These are phyloP conservation scores for Scheffersomyces ergatensis DNA, from an alignment of 805 yeast genomes.

Conservation along the genomic window DNA sequence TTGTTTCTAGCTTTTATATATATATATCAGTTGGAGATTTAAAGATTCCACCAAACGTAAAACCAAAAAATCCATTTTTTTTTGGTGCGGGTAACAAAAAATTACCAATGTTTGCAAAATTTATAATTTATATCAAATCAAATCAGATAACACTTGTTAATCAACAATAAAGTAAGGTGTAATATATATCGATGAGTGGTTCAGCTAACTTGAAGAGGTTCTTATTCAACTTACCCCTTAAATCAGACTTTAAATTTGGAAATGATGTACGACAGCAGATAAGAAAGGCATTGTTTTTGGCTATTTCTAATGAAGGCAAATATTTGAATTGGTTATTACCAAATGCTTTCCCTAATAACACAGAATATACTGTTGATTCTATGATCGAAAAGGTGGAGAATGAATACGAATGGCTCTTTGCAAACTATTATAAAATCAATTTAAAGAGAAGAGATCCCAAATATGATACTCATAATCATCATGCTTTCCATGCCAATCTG, in stretches of 20 bases:
- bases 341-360: conserved; percentile 11
- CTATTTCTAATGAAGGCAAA: conserved; percentile 31
- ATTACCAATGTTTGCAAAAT: background rate
- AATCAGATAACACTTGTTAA: too few species aligned
- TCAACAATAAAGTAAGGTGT: too few species aligned
- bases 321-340: conserved; percentile 37
- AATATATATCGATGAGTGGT: too few species aligned
- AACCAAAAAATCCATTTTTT: too few species aligned
- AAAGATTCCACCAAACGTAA: too few species aligned
- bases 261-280: conserved; percentile 22
- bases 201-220: conserved; percentile 20
- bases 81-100: background rate
- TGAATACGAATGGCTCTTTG: conserved; percentile 31
- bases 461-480: conserved; percentile 22
- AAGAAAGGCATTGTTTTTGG: conserved; percentile 26
- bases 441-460: conserved; percentile 13
- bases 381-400: conserved; percentile 16
- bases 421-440: conserved; percentile 22
- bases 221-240: conserved; percentile 31
- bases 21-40: too few species aligned
- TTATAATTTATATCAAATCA: too few species aligned
- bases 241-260: conserved; percentile 23
- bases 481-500: conserved; percentile 54
- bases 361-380: background rate
- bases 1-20: too few species aligned